These are phyloP conservation scores for Nelumbo lutea DNA, from an alignment of 164 flowering plant genomes.

Conservation along the genomic window DNA sequence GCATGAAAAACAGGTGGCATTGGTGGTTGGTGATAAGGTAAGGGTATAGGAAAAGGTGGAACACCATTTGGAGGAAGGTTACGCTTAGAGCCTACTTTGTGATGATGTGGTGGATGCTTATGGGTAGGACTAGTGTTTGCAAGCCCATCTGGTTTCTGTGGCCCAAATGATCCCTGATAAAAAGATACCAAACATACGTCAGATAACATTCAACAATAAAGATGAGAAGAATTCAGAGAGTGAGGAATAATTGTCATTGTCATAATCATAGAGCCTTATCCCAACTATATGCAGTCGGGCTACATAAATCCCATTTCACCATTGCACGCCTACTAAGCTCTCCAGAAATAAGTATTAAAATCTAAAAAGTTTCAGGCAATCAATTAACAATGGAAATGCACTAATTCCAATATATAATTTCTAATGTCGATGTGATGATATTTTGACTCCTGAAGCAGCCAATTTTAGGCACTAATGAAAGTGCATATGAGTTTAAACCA, in stretches of 20 bases:
- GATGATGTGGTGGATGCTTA: slow-evolving; percentile 49
- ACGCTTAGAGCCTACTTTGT: slow-evolving; percentile 54
- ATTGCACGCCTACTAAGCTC: too few species aligned
- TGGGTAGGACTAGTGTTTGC: slow-evolving; percentile 36
- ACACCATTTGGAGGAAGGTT: slow-evolving; percentile 36
- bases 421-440: too few species aligned
- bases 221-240: too few species aligned
- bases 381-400: not conserved
- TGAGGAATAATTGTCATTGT: too few species aligned
- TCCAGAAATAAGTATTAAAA: not conserved
- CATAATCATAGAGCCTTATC: not conserved
- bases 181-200: not conserved
- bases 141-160: slow-evolving; percentile 45
- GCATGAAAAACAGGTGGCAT: slow-evolving; percentile 44
- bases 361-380: not conserved
- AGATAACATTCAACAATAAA: not conserved
- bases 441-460: too few species aligned
- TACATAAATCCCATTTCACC: too few species aligned
- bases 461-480: too few species aligned
- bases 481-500: too few species aligned
- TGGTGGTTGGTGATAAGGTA: slow-evolving; percentile 49
- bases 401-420: too few species aligned
- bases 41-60: slow-evolving; percentile 51
- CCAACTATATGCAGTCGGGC: not conserved
- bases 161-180: slow-evolving; percentile 46